Percentiles rank a stretch among this genome's conserved stretches.
These are phyloP conservation scores for Fusarium dlaminii DNA, from an alignment of 2,329 filamentous ascomycete species.

Conservation along the genomic window DNA sequence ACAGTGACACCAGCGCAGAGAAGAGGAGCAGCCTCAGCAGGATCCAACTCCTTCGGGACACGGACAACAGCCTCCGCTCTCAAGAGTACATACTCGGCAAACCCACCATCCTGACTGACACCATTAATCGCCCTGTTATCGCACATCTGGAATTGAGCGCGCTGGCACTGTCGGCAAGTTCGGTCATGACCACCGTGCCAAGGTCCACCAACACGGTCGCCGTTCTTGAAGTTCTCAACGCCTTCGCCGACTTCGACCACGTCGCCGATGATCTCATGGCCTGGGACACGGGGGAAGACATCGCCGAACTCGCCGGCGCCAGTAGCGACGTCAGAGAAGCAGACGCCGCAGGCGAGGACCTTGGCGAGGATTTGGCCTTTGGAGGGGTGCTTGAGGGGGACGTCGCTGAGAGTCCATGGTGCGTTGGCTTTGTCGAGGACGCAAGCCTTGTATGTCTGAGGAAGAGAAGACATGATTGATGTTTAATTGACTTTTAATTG, in stretches of 20 bases:
- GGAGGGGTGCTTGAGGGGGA: constrained; percentile 65
- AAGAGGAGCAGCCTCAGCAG: constrained; percentile 65
- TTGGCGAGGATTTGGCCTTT: constrained; percentile 73
- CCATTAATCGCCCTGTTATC: constrained; percentile 71
- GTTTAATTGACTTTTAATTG: neutral
- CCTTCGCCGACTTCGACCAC: constrained; percentile 68
- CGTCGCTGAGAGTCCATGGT: constrained; percentile 66
- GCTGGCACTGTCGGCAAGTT: constrained; percentile 69
- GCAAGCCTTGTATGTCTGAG: constrained; percentile 74
- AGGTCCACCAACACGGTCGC: constrained; percentile 70
- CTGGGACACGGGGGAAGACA: constrained; percentile 69
- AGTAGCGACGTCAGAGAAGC: constrained; percentile 67
- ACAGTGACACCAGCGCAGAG: constrained; percentile 74
- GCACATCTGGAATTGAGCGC: constrained; percentile 75
- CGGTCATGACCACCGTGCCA: constrained; percentile 65
- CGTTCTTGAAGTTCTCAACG: constrained; percentile 67
- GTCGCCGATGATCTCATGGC: constrained; percentile 77
- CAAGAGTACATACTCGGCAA: constrained; percentile 69
- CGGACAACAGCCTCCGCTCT: constrained; percentile 68
- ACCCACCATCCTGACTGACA: constrained; percentile 72
- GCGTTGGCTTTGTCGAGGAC: constrained; percentile 63
- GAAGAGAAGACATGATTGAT: constrained; percentile 54
- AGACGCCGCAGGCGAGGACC: constrained; percentile 76
- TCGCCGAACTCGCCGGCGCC: constrained; percentile 62
- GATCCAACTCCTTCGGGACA: constrained; percentile 62